phyloP scores from a whole-genome alignment of 163 green algal species.

The Coccomyxa subellipsoidea region DNA sequence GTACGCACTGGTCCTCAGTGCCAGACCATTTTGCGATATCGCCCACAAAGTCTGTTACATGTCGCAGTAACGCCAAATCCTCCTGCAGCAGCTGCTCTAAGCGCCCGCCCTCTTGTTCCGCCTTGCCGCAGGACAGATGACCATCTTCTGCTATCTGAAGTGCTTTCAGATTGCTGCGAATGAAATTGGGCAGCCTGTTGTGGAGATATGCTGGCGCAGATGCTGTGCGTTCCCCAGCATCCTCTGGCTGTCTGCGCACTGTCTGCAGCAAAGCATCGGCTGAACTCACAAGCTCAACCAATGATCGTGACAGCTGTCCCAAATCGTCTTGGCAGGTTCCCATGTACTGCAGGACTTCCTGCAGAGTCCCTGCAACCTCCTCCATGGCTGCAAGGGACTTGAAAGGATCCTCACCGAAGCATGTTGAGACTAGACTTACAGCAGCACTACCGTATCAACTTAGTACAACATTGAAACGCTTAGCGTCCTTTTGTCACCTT shows the following conservation, averaged over 20 bases:
- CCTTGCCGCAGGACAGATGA: background rate
- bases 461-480: too few species aligned
- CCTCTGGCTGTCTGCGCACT: background rate
- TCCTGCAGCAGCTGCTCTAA: background rate
- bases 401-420: background rate
- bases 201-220: background rate
- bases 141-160: background rate
- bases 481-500: too few species aligned
- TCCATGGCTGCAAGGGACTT: background rate
- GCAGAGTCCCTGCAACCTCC: background rate
- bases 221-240: background rate
- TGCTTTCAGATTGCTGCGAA: background rate
- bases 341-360: background rate
- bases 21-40: background rate
- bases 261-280: background rate
- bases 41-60: background rate
- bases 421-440: too few species aligned
- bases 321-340: background rate
- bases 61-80: constrained; percentile 6
- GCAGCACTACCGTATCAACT: too few species aligned
- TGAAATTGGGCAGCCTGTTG: background rate
- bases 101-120: background rate
- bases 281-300: background rate
- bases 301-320: background rate
- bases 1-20: background rate